Conservation (phyloP, 164 flowering plant species). For the Buxus sempervirens region DNA sequence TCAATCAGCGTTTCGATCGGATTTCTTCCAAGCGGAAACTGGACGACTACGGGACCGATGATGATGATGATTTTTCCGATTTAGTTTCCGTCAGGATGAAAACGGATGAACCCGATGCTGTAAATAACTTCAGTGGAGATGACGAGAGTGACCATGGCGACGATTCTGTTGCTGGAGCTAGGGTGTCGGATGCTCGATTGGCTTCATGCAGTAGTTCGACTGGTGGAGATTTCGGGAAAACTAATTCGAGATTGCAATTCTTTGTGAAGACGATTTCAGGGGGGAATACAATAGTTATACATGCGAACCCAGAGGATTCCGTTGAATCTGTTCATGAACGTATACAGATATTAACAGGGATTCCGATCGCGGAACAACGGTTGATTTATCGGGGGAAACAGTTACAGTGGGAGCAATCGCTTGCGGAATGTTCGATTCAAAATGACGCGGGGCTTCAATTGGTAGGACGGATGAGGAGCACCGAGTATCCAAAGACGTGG, state of each 20-base stretch:
- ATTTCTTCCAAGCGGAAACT: constrained; percentile 42
- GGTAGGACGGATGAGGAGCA: constrained; percentile 78
- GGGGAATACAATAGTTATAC: constrained; percentile 50
- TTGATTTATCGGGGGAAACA: constrained; percentile 71
- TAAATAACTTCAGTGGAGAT: constrained; percentile 4
- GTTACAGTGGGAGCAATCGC: constrained; percentile 55
- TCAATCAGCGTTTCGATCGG: constrained; percentile 20
- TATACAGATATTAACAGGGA: constrained; percentile 46
- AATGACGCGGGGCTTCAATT: constrained; percentile 68
- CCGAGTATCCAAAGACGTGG: constrained; percentile 64
- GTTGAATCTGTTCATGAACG: constrained; percentile 59
- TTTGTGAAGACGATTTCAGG: constrained; percentile 57
- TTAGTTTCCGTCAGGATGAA: constrained; percentile 34
- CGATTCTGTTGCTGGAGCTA: not conserved
- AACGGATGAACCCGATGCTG: constrained; percentile 26
- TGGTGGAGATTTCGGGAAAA: constrained; percentile 6
- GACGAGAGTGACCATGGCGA: not conserved
- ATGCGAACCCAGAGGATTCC: constrained; percentile 50
- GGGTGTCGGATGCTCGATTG: constrained; percentile 26
- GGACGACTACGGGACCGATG: constrained; percentile 36
- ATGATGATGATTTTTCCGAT: constrained; percentile 29
- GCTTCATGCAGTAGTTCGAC: not conserved
- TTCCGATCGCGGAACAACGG: constrained; percentile 67
- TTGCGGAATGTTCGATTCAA: constrained; percentile 46
- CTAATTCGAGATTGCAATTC: constrained; percentile 43